Conservation (phyloP, 768 basidiomycete genomes). For the Clitopilus passeckerianus region DNA sequence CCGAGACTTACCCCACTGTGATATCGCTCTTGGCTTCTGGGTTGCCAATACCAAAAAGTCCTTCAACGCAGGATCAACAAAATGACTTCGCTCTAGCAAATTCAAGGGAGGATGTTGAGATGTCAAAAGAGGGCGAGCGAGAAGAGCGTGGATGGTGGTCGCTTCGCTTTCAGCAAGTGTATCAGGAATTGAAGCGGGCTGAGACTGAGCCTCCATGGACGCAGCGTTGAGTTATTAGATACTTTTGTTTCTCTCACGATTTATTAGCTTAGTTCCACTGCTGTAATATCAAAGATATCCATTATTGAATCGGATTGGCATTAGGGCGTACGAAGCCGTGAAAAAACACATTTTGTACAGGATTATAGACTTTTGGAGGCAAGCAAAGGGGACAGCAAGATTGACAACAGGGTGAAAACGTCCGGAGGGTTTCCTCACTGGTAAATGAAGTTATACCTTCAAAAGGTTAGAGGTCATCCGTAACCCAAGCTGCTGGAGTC, state of each 20-base stretch:
- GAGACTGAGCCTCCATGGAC: conserved; percentile 10
- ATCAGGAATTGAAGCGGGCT: conserved; percentile 41
- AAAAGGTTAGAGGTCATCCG: too few relatives aligned
- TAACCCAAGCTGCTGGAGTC: too few relatives aligned
- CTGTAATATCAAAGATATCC: too few relatives aligned
- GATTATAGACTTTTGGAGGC: too few relatives aligned
- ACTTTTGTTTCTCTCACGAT: background rate
- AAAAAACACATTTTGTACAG: background rate
- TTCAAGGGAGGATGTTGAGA: conserved; percentile 8
- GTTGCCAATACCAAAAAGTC: conserved; percentile 66
- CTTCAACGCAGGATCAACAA: conserved; percentile 48
- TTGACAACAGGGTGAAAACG: too few relatives aligned
- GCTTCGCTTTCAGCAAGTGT: conserved; percentile 47
- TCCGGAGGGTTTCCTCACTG: conserved; percentile 30
- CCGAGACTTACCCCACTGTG: conserved; percentile 28
- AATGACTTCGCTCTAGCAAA: conserved; percentile 10
- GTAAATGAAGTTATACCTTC: conserved; percentile 79
- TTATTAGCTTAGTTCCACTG: background rate
- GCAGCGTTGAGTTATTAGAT: background rate
- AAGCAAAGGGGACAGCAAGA: too few relatives aligned
- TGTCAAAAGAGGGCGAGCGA: conserved; percentile 38
- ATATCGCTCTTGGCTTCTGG: conserved; percentile 35
- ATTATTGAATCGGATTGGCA: too few relatives aligned
- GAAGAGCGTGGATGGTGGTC: conserved; percentile 78
- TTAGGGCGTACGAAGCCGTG: background rate